Percentiles rank a stretch among this genome's conserved stretches.
phyloP scores from a whole-genome alignment of 805 yeast species.

The Candida insectorum region DNA sequence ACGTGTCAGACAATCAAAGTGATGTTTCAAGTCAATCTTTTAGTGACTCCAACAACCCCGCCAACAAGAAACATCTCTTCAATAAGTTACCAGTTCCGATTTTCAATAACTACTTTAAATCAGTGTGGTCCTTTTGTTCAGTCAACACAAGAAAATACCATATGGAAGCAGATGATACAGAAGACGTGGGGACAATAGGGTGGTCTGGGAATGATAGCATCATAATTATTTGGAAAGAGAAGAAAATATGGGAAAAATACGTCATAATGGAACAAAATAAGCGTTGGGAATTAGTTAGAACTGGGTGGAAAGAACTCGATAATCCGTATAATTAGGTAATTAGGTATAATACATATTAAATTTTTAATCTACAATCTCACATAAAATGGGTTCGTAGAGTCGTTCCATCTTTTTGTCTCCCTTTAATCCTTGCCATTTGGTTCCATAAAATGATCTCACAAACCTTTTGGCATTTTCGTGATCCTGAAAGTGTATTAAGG shows the following conservation, averaged over 20 bases:
- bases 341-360: slow-evolving; percentile 1
- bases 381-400: slow-evolving; percentile 31
- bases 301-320: slow-evolving; percentile 26
- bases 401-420: slow-evolving; percentile 17
- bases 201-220: slow-evolving; percentile 77
- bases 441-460: slow-evolving; percentile 53
- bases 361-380: slow-evolving; percentile 26
- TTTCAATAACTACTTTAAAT: slow-evolving; percentile 62
- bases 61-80: slow-evolving; percentile 63
- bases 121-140: slow-evolving; percentile 87
- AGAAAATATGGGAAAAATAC: slow-evolving; percentile 85
- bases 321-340: slow-evolving; percentile 6
- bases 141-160: slow-evolving; percentile 49
- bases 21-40: slow-evolving; percentile 8
- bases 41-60: slow-evolving; percentile 14
- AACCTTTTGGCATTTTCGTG: slow-evolving; percentile 47
- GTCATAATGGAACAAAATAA: slow-evolving; percentile 53
- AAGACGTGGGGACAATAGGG: slow-evolving; percentile 45
- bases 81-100: slow-evolving; percentile 58
- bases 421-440: slow-evolving; percentile 30
- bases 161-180: slow-evolving; percentile 12
- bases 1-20: slow-evolving; percentile 6
- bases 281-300: slow-evolving; percentile 20
- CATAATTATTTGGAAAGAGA: slow-evolving; percentile 69
- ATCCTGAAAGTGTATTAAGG: slow-evolving; percentile 44